phyloP scores from a whole-genome alignment of 306 rosid species.

The Vicia sativa region DNA sequence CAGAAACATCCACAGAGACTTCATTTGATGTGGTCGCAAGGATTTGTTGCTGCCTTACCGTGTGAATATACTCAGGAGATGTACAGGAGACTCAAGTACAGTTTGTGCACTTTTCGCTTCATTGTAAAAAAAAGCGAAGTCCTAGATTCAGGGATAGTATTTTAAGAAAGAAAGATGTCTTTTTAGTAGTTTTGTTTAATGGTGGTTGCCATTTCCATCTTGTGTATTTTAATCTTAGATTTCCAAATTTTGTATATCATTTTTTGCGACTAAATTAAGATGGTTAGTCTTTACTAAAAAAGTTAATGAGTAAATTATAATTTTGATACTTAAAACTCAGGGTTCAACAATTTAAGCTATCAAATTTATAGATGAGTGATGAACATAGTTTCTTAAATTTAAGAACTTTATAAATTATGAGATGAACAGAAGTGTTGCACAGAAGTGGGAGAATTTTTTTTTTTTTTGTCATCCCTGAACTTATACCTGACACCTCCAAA shows the following conservation, averaged over 20 bases:
- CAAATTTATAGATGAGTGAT: background rate
- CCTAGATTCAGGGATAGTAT: conserved; percentile 19
- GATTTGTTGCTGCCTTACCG: conserved; percentile 38
- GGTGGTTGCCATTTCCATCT: background rate
- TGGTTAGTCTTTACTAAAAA: background rate
- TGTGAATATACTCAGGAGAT: conserved; percentile 58
- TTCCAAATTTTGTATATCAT: background rate
- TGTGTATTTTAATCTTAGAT: background rate
- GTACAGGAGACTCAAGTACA: conserved; percentile 52
- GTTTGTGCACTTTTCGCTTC: conserved; percentile 50
- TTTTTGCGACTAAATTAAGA: conserved; percentile 1
- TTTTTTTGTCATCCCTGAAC: no score
- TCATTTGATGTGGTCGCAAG: conserved; percentile 33
- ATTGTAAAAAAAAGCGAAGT: conserved; percentile 36
- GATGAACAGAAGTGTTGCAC: no score
- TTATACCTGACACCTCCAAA: no score
- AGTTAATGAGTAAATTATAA: background rate
- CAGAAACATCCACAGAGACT: conserved; percentile 29
- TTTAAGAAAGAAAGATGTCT: conserved; percentile 15
- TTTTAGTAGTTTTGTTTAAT: conserved; percentile 9
- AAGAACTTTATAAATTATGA: background rate
- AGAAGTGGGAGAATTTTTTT: no score
- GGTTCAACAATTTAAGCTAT: background rate
- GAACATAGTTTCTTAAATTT: background rate
- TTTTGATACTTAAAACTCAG: background rate